A percentile compares a stretch with the other conserved stretches of the same genome.
phyloP scores from a whole-genome alignment of 331 rosid species.

The Rosa hybrid region DNA sequence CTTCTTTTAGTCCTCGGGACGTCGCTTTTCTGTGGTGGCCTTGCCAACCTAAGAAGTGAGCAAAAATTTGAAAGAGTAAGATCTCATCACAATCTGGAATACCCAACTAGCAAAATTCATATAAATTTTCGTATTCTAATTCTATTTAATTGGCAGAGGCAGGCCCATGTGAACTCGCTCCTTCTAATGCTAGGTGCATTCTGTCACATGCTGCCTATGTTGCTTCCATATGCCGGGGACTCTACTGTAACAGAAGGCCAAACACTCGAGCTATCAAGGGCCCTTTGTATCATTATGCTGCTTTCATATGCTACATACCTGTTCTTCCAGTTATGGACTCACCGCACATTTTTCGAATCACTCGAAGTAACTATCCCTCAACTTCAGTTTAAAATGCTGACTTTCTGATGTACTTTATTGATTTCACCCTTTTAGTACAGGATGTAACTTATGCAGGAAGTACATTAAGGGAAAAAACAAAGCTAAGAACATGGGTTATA shows the following conservation, averaged over 20 bases:
- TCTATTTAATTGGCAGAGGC: conserved; percentile 49
- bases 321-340: conserved; percentile 77
- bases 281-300: conserved; percentile 71
- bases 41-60: conserved; percentile 51
- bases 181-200: conserved; percentile 64
- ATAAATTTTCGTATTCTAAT: not conserved
- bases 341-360: conserved; percentile 64
- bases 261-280: conserved; percentile 52
- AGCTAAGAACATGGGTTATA: not conserved
- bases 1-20: conserved; percentile 92
- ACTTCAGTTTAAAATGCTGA: not conserved
- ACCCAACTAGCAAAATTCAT: not conserved
- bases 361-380: conserved; percentile 33
- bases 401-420: not conserved
- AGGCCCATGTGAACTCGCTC: conserved; percentile 72
- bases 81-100: not conserved
- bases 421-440: not conserved
- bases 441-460: not conserved
- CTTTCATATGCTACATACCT: conserved; percentile 58
- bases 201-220: conserved; percentile 73
- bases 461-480: not conserved
- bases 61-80: conserved; percentile 79
- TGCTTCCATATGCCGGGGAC: conserved; percentile 40
- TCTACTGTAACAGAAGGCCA: conserved; percentile 34
- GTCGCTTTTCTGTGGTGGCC: conserved; percentile 82